Conservation (phyloP, 352 stramenopile species). For the Phytophthora syringae region DNA sequence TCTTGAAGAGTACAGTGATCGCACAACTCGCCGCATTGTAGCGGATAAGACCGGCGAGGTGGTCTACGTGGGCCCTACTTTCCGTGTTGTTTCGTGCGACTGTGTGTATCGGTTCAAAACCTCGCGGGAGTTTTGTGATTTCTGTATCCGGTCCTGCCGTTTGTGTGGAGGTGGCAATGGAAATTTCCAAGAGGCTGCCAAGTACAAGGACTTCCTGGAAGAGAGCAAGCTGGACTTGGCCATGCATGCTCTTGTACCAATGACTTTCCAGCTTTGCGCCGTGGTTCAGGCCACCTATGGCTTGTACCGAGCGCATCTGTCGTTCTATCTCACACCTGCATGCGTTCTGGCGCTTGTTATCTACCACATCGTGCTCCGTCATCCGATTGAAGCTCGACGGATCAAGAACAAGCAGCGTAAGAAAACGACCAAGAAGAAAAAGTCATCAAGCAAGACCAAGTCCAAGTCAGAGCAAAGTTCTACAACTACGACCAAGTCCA, state of each 20-base stretch:
- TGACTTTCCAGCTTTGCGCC: conserved; percentile 57
- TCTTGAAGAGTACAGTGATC: conserved; percentile 68
- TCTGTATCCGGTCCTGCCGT: conserved; percentile 76
- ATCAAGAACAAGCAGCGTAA: conserved; percentile 64
- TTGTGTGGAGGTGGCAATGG: conserved; percentile 80
- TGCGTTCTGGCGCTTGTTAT: conserved; percentile 53
- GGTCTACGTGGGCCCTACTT: conserved; percentile 75
- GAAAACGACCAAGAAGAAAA: conserved; percentile 68
- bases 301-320: conserved; percentile 55
- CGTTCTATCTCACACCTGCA: conserved; percentile 55
- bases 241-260: conserved; percentile 63
- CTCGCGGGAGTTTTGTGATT: conserved; percentile 71
- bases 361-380: conserved; percentile 60
- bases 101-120: conserved; percentile 79
- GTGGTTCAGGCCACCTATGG: conserved; percentile 50
- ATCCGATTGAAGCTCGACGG: conserved; percentile 58
- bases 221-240: conserved; percentile 61
- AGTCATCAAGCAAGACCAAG: conserved; percentile 42
- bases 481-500: background rate
- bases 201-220: conserved; percentile 78
- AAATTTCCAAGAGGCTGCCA: conserved; percentile 75
- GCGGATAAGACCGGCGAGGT: conserved; percentile 51
- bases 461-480: conserved; percentile 33
- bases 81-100: conserved; percentile 86
- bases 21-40: conserved; percentile 52